Evolutionary conservation across 495 filamentous ascomycete species (phyloP).

Genomic region (Penicillium verhagenii): DNA sequence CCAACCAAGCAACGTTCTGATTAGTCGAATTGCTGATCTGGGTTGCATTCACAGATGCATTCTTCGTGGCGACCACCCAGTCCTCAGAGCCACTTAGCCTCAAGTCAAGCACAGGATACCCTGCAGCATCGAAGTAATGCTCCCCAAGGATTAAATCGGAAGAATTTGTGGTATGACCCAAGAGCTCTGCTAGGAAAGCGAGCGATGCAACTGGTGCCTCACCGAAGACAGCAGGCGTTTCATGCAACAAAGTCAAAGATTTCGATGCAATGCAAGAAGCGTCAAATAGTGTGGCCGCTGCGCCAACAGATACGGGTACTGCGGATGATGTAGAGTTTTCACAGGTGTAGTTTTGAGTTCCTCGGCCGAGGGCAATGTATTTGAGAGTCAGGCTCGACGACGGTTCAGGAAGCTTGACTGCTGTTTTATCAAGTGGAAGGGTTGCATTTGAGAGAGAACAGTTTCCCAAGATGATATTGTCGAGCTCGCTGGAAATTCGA

Average conservation of each 20-base stretch:
- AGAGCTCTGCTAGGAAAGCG: conserved; percentile 23
- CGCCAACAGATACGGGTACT: conserved; percentile 49
- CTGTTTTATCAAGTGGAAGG: conserved; percentile 22
- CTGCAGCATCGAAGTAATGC: conserved; percentile 61
- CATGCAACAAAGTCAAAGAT: conserved; percentile 19
- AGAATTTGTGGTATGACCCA: conserved; percentile 29
- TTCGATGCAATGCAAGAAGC: conserved; percentile 47
- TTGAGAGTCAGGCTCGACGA: conserved; percentile 48
- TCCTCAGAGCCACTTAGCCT: conserved; percentile 34
- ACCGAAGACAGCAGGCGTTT: conserved; percentile 38
- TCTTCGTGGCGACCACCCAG: conserved; percentile 43
- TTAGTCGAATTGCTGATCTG: conserved; percentile 6
- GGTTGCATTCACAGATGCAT: conserved; percentile 52
- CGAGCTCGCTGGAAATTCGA: conserved; percentile 20
- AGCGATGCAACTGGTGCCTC: conserved; percentile 41
- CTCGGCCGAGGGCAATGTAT: conserved; percentile 66
- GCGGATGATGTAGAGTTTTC: conserved; percentile 5
- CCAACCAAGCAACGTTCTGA: conserved; percentile 65
- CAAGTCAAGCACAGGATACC: conserved; percentile 60
- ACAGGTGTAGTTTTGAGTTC: conserved; percentile 80
- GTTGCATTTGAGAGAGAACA: conserved; percentile 27
- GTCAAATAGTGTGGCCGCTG: conserved; percentile 67
- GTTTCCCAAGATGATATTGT: conserved; percentile 22
- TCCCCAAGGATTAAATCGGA: conserved; percentile 50
- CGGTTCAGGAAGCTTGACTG: conserved; percentile 43